phyloP scores from a whole-genome alignment of 164 flowering plant genomes.

The Hamamelis virginiana region DNA sequence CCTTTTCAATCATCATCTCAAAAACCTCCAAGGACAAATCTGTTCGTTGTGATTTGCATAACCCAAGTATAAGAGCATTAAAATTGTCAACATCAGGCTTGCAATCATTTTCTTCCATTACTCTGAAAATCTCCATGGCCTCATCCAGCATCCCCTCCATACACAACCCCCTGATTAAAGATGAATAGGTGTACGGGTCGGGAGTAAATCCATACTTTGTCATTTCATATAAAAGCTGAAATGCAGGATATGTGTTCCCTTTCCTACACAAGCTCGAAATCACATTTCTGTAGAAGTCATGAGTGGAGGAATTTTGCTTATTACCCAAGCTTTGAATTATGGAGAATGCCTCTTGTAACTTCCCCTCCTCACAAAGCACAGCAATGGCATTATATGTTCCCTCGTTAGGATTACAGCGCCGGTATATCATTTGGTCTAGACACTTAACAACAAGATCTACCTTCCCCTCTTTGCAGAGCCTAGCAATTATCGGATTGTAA shows the following conservation, averaged over 20 bases:
- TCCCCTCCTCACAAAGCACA: constrained; percentile 56
- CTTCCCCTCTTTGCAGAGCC: constrained; percentile 66
- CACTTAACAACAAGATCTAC: constrained; percentile 56
- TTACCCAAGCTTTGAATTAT: constrained; percentile 62
- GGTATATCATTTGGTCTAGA: constrained; percentile 63
- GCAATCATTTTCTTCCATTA: constrained; percentile 63
- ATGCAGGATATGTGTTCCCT: constrained; percentile 77
- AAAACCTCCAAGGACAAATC: constrained; percentile 62
- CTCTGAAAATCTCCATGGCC: constrained; percentile 56
- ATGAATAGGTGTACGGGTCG: constrained; percentile 70
- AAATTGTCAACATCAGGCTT: constrained; percentile 61
- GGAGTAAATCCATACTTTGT: constrained; percentile 68
- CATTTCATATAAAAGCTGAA: constrained; percentile 79
- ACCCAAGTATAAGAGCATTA: constrained; percentile 77
- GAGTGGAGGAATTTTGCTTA: constrained; percentile 44
- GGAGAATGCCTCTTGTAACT: constrained; percentile 71
- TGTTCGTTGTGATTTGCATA: constrained; percentile 62
- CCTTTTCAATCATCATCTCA: constrained; percentile 64
- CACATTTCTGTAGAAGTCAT: constrained; percentile 62
- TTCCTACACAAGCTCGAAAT: constrained; percentile 73
- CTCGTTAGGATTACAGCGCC: constrained; percentile 62
- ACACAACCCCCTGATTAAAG: constrained; percentile 82
- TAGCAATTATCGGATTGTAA: constrained; percentile 73
- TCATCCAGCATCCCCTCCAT: constrained; percentile 77
- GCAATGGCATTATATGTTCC: constrained; percentile 86